Evolutionary conservation across 139 green algal species (phyloP).

Genomic region (Asterochloris sp.): DNA sequence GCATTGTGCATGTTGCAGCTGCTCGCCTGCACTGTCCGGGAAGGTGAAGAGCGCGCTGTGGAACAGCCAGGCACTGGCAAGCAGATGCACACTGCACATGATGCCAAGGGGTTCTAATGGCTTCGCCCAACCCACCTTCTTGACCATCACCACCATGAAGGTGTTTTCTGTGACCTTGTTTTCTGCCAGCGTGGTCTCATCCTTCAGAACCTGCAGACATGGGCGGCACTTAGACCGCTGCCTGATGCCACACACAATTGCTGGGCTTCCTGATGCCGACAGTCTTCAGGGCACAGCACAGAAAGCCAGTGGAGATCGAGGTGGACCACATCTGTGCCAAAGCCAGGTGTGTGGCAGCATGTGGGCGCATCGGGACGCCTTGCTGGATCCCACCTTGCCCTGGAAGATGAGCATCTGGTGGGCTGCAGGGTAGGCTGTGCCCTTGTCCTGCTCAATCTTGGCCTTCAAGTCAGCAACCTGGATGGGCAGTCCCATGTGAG

Average conservation of each 20-base stretch:
- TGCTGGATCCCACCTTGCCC: conserved; percentile 61
- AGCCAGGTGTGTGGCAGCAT: not conserved
- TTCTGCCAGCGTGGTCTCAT: conserved; percentile 75
- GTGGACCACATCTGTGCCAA: not conserved
- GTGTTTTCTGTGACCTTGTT: conserved; percentile 70
- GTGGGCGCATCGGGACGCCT: not conserved
- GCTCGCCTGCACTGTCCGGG: no score
- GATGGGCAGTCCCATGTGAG: not conserved
- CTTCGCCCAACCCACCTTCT: conserved; percentile 47
- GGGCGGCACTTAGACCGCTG: not conserved
- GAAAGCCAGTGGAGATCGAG: no score
- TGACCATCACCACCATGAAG: conserved; percentile 95
- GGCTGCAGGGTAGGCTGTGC: conserved; percentile 46
- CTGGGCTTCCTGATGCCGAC: no score
- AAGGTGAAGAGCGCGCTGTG: no score
- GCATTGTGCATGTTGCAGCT: no score
- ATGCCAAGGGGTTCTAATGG: no score
- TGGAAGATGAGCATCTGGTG: conserved; percentile 71
- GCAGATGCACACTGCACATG: no score
- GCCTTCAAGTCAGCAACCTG: conserved; percentile 69
- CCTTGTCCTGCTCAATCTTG: conserved; percentile 52
- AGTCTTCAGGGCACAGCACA: no score
- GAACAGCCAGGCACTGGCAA: no score
- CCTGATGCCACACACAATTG: not conserved
- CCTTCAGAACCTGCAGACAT: conserved; percentile 74